Base-by-base conservation (phyloP, 202 grass and related monocot species). In the Hordeum pubiflorum region DNA sequence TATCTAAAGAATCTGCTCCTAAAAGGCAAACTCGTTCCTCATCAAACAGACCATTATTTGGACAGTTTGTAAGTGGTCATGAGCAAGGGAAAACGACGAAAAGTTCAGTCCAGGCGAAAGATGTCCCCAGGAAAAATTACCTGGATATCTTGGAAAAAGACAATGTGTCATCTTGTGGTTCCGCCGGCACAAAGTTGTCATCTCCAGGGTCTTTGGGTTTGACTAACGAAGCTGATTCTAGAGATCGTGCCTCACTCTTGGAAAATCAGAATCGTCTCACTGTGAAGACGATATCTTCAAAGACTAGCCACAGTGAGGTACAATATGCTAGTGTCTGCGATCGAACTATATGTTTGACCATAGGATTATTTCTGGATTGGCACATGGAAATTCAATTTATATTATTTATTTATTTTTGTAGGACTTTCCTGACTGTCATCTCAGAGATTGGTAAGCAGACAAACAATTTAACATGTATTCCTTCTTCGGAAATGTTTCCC, bases 141-240 rank as follows among this genome's bases (percentile, higher is more conserved):
- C 71, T 79, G 70, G 85, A 24, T 85, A 79, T 80, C 77, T 69
- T 69, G 23, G 86, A 84, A 66, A 91, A 87, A 63, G 88, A 97
- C n/a, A 88, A 88, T 27, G 41, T 89, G 37, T 94, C 94, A 67
- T 97, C 92, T 39, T 97, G 90, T 88, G 95, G 84, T 87, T 97
- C 95, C 5, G 95, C 67, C 29, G 84, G 90, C 61, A 87, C 86
- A 44, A 83, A 86, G 68, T 76, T 75, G 23, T 78, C 82, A 78
- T 84, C 81, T 89, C 85, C 41, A 77, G 82, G 67, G 79, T 89
- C 82, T 74, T 70, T 66, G 36, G 70, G 81, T 84, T 80, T 92
- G 26, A 62, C 41, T 38, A 91, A 81, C 48, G 84, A 89, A 78
- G 69, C 73, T 84, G 84, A 86, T 78, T 87, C 79, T 39, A 88